A percentile compares a stretch with the other conserved stretches of the same genome.
Evolutionary conservation across 2,329 filamentous ascomycete genomes (phyloP).

Genomic region (Iodosphaeria phyllophila): DNA sequence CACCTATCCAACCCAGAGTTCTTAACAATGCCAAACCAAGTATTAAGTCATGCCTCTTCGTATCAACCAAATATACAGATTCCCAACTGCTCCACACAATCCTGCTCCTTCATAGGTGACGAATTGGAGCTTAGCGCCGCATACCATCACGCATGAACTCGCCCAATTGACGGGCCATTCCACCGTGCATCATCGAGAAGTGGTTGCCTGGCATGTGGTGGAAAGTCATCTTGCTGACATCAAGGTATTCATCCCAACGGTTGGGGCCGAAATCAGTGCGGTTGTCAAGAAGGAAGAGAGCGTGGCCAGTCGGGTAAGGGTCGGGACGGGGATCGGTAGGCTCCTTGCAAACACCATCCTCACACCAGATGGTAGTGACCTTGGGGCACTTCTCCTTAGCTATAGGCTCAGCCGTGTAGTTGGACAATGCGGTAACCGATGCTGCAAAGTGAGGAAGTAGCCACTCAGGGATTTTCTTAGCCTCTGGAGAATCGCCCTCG

Average conservation of each 20-base stretch:
- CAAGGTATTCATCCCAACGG: slow-evolving; percentile 48
- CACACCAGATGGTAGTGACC: slow-evolving; percentile 50
- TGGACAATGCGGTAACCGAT: slow-evolving; percentile 47
- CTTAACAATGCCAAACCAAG: neutral
- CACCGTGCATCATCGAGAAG: slow-evolving; percentile 59
- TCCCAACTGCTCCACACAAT: too few species aligned
- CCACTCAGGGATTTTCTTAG: slow-evolving; percentile 47
- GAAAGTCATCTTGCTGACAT: slow-evolving; percentile 39
- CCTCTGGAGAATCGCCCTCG: slow-evolving; percentile 29
- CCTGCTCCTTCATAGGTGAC: too few species aligned
- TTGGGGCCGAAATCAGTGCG: slow-evolving; percentile 53
- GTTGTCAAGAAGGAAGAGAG: slow-evolving; percentile 55
- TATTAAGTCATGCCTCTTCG: too few species aligned
- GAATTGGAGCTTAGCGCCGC: too few species aligned
- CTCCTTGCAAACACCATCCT: slow-evolving; percentile 52
- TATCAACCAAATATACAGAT: too few species aligned
- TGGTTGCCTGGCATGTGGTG: slow-evolving; percentile 55
- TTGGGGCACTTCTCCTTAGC: slow-evolving; percentile 38
- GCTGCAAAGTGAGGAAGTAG: slow-evolving; percentile 55
- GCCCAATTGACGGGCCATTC: slow-evolving; percentile 14
- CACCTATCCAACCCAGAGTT: too few species aligned
- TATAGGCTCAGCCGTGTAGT: slow-evolving; percentile 48
- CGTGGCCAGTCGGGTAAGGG: slow-evolving; percentile 38
- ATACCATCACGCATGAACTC: slow-evolving; percentile 14
- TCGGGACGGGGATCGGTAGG: slow-evolving; percentile 46